Evolutionary conservation across 1,284 basidiomycete genomes (phyloP).

Genomic region (Tranzscheliella williamsii): DNA sequence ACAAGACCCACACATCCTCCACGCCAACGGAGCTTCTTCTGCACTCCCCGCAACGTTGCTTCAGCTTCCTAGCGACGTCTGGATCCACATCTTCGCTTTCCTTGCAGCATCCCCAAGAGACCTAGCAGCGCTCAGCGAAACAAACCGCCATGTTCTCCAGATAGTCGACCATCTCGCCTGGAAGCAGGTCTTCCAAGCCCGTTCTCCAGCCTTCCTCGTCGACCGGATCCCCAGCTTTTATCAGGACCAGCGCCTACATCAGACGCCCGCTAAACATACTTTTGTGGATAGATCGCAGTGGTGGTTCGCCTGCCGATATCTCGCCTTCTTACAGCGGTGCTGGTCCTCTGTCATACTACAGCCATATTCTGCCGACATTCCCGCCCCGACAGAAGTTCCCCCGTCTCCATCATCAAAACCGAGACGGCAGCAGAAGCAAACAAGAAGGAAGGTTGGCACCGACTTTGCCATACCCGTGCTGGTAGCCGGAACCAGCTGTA

Average conservation of each 20-base stretch:
- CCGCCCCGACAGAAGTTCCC: not conserved
- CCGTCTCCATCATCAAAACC: too few relatives aligned
- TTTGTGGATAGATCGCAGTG: not conserved
- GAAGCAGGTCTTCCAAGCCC: not conserved
- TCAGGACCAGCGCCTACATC: not conserved
- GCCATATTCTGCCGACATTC: not conserved
- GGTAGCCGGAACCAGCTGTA: not conserved
- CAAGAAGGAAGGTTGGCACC: not conserved
- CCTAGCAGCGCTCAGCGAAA: slow-evolving; percentile 4
- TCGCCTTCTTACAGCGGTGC: not conserved
- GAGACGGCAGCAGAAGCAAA: not conserved
- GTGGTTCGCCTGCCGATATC: slow-evolving; percentile 11
- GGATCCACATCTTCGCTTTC: slow-evolving; percentile 20
- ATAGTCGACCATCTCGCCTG: slow-evolving; percentile 24
- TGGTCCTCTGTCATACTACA: slow-evolving; percentile 6
- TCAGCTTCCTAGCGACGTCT: slow-evolving; percentile 17
- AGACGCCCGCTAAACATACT: not conserved
- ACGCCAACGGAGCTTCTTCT: too few relatives aligned
- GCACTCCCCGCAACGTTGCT: too few relatives aligned
- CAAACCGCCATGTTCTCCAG: not conserved
- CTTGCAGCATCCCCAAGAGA: not conserved
- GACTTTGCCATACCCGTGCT: slow-evolving; percentile 23
- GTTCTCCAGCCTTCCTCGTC: not conserved
- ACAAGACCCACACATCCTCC: too few relatives aligned
- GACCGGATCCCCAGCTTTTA: not conserved